Conservation (phyloP, 2,329 filamentous ascomycete species). For the Fusarium brachygibbosum region DNA sequence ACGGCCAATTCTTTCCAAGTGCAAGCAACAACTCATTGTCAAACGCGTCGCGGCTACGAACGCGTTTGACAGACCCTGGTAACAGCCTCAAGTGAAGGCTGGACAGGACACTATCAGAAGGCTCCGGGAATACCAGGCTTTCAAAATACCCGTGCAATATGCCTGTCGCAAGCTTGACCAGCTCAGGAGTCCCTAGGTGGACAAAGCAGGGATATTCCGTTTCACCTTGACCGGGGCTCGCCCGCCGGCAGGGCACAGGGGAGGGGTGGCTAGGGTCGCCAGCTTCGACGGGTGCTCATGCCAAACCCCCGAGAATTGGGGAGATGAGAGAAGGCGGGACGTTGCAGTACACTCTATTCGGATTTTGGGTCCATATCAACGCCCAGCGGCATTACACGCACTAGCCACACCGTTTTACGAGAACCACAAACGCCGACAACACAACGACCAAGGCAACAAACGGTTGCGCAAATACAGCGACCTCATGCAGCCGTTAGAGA, state of each 20-base stretch:
- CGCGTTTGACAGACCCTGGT: slow-evolving; percentile 34
- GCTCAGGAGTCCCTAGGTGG: slow-evolving; percentile 58
- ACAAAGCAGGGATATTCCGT: slow-evolving; percentile 65
- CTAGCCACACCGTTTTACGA: slow-evolving; percentile 42
- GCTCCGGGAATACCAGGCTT: slow-evolving; percentile 42
- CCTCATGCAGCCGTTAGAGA: slow-evolving; percentile 21
- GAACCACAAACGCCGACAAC: slow-evolving; percentile 20
- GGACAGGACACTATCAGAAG: slow-evolving; percentile 25
- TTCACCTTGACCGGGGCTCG: slow-evolving; percentile 63
- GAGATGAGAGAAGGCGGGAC: slow-evolving; percentile 45
- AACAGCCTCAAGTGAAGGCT: slow-evolving; percentile 48
- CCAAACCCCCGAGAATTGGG: slow-evolving; percentile 39
- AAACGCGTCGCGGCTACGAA: slow-evolving; percentile 31
- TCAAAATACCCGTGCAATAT: slow-evolving; percentile 37
- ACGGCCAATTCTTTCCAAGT: not conserved
- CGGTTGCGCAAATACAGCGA: slow-evolving; percentile 14
- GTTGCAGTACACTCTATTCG: slow-evolving; percentile 45
- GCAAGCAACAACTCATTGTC: slow-evolving; percentile 10
- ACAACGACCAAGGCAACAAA: slow-evolving; percentile 11
- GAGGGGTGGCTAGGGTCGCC: slow-evolving; percentile 40
- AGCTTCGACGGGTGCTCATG: slow-evolving; percentile 38
- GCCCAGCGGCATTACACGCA: slow-evolving; percentile 38
- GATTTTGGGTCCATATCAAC: slow-evolving; percentile 26
- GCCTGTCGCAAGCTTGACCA: slow-evolving; percentile 61
- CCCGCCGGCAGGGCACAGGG: slow-evolving; percentile 48